A percentile compares a stretch with the other conserved stretches of the same genome.
phyloP scores from a whole-genome alignment of 176 grass and related monocot species.

The Zea luxurians region DNA sequence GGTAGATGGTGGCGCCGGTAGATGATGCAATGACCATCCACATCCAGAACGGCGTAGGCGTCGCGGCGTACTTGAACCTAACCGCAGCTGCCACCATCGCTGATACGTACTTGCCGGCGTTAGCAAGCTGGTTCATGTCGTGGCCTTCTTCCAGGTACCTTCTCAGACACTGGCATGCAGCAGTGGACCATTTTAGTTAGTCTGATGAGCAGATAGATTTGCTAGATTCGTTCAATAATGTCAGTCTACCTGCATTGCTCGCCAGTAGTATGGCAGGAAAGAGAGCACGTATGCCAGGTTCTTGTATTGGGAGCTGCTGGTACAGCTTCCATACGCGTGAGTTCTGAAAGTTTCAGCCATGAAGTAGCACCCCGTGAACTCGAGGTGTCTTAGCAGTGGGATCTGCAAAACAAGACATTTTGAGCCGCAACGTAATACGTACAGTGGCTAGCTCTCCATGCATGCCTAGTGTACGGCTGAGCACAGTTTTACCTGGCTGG shows the following conservation, averaged over 20 bases:
- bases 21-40: conserved; percentile 65
- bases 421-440: too few species aligned
- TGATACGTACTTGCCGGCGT: conserved; percentile 83
- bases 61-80: conserved; percentile 65
- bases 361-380: conserved; percentile 84
- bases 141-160: conserved; percentile 89
- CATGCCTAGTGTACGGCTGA: background rate
- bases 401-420: conserved; percentile 46
- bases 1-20: conserved; percentile 68
- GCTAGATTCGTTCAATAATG: too few species aligned
- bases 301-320: conserved; percentile 60
- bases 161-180: conserved; percentile 63
- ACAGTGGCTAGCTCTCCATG: too few species aligned
- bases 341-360: conserved; percentile 66
- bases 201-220: background rate
- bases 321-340: conserved; percentile 64
- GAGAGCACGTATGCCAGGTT: conserved; percentile 79
- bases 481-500: conserved; percentile 74
- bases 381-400: conserved; percentile 78
- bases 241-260: conserved; percentile 83
- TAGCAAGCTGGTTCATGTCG: conserved; percentile 77
- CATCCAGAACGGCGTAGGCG: conserved; percentile 60
- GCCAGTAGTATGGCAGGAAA: conserved; percentile 94
- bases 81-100: conserved; percentile 85
- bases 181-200: background rate